Percentiles rank a stretch among this genome's conserved stretches.
phyloP scores from a whole-genome alignment of 108 stramenopile genomes.

The Nitzschia inconspicua region DNA sequence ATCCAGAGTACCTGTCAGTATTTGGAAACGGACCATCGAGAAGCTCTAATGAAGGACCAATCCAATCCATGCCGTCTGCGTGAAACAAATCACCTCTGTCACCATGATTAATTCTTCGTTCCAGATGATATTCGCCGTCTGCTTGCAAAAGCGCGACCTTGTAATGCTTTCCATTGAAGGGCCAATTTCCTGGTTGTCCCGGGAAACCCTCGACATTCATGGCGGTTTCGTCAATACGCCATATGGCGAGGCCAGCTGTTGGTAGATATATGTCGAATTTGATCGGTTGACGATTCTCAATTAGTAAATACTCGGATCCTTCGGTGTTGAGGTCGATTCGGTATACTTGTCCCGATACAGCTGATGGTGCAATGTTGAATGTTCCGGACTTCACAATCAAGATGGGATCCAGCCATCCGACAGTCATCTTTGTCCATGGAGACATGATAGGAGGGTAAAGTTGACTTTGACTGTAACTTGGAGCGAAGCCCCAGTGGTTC shows the following conservation, averaged over 20 bases:
- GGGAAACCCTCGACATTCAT: conserved; percentile 49
- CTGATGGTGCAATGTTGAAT: conserved; percentile 17
- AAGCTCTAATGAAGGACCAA: conserved; percentile 27
- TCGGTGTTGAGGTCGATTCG: conserved; percentile 2
- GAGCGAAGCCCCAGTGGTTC: conserved; percentile 7
- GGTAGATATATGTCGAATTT: conserved; percentile 36
- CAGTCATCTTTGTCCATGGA: conserved; percentile 46
- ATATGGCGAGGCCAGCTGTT: conserved; percentile 56
- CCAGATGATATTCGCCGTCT: conserved; percentile 77
- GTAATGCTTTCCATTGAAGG: conserved; percentile 59
- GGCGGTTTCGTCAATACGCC: conserved; percentile 51
- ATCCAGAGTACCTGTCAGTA: conserved; percentile 39
- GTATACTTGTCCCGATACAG: background rate
- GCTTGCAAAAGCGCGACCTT: conserved; percentile 63
- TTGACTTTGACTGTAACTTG: background rate
- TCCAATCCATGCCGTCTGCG: conserved; percentile 6
- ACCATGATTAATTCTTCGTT: conserved; percentile 32
- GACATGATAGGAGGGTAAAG: conserved; percentile 24
- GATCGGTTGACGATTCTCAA: conserved; percentile 55
- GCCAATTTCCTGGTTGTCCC: conserved; percentile 44
- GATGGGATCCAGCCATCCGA: conserved; percentile 56
- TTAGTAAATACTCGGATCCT: conserved; percentile 34
- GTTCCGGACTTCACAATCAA: conserved; percentile 39
- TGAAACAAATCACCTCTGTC: conserved; percentile 23
- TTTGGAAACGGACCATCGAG: conserved; percentile 33